Evolutionary conservation across 2,329 filamentous ascomycete species (phyloP).

Genomic region (Stagonosporopsis cucurbitacearum): DNA sequence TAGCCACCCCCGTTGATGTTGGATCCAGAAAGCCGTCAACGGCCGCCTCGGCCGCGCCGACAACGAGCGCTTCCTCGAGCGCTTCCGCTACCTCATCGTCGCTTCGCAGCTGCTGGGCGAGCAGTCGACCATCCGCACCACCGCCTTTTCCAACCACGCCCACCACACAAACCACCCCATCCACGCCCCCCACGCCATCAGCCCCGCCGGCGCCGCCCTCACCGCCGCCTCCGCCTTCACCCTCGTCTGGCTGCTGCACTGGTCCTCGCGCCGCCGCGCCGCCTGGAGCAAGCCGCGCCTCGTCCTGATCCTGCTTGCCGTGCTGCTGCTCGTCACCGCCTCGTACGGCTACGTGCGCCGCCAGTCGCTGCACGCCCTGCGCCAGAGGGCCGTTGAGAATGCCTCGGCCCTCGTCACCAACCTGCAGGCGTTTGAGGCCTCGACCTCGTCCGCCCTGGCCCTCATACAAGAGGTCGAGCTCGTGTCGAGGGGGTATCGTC

Average conservation of each 20-base stretch:
- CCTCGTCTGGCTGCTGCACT: conserved; percentile 72
- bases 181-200: too few relatives aligned
- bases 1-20: conserved; percentile 18
- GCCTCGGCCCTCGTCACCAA: conserved; percentile 72
- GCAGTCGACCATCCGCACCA: conserved; percentile 49
- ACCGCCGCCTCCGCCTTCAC: conserved; percentile 68
- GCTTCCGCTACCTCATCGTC: conserved; percentile 91
- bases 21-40: conserved; percentile 69
- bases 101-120: conserved; percentile 87
- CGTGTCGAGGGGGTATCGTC: conserved; percentile 85
- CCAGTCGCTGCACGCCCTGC: conserved; percentile 80
- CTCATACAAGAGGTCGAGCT: conserved; percentile 95
- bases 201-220: conserved; percentile 68
- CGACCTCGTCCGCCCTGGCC: conserved; percentile 75
- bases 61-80: conserved; percentile 85
- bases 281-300: conserved; percentile 63
- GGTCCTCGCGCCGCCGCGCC: conserved; percentile 65
- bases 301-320: conserved; percentile 53
- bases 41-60: conserved; percentile 77
- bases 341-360: conserved; percentile 76
- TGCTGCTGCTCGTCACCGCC: conserved; percentile 61
- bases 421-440: conserved; percentile 81
- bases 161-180: conserved; percentile 34
- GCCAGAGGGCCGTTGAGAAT: conserved; percentile 74
- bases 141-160: conserved; percentile 39